Conservation (phyloP, 2,329 filamentous ascomycete genomes). For the Dactylellina drechsleri region DNA sequence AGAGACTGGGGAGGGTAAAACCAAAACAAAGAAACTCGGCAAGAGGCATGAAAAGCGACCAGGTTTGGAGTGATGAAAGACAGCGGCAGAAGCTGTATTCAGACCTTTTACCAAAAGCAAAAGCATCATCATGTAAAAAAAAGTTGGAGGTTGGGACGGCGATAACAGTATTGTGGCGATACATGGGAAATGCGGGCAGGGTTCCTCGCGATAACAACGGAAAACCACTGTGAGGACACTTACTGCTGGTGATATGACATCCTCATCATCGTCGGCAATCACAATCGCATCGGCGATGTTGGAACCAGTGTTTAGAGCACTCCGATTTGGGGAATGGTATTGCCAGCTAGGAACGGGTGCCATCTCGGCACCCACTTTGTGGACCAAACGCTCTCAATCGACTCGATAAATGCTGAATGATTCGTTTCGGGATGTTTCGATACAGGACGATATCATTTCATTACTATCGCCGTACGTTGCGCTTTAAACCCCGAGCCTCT, state of each 20-base stretch:
- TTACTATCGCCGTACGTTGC: too few species aligned
- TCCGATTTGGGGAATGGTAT: neutral
- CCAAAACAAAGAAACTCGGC: slow-evolving; percentile 8
- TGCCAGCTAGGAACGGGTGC: slow-evolving; percentile 14
- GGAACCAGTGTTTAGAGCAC: slow-evolving; percentile 1
- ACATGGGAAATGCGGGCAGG: neutral
- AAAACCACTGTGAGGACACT: neutral
- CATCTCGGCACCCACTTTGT: slow-evolving; percentile 33
- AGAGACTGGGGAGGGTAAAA: slow-evolving; percentile 32
- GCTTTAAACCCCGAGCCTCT: too few species aligned
- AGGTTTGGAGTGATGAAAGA: slow-evolving; percentile 17
- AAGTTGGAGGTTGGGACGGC: slow-evolving; percentile 10
- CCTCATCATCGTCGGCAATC: slow-evolving; percentile 35
- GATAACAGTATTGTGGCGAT: too few species aligned
- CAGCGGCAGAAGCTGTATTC: slow-evolving; percentile 36
- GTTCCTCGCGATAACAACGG: too few species aligned
- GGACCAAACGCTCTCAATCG: neutral
- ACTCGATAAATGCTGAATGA: too few species aligned
- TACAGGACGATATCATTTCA: too few species aligned
- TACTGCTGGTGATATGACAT: slow-evolving; percentile 7
- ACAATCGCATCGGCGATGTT: slow-evolving; percentile 30
- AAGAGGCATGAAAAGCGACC: neutral
- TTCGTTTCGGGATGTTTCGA: too few species aligned
- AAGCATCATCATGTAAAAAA: slow-evolving; percentile 44
- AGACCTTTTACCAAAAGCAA: slow-evolving; percentile 55